Base-by-base conservation (phyloP, 2,329 filamentous ascomycete genomes). In the Blastomyces gilchristii region DNA sequence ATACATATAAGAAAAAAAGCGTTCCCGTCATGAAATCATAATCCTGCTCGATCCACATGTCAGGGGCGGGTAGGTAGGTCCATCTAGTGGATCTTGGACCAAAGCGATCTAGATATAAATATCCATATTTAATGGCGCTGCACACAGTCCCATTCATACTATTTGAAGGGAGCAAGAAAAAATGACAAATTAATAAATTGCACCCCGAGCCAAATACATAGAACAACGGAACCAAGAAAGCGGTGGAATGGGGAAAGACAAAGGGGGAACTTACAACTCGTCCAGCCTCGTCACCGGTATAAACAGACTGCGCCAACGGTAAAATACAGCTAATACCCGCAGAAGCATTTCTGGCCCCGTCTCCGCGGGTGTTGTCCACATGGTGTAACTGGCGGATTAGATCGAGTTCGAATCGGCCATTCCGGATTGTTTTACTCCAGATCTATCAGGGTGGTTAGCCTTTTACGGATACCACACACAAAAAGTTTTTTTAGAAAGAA, bases 251-350 rank as follows among this genome's bases (percentile, higher is more conserved):
- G 7, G 8, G 43, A 7, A 18, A 2, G 34, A 49, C 2, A 11
- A 22, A 28, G 31, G 34, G 31, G 22, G 39, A 84, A 4, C 87
- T 84, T 72, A 94, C 90, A 76, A 99, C 93, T 80, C 87, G 83
- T 39, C 94, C 94, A 67, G 91, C 88, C 67, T 97, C 94, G 77
- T 97, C 94, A 2, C 93, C 94, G 0, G 92, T 96, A 75, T 97
- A 97, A 11, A 97, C 86, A 65, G 87, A 83, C 66, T 88, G 87
- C 61, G 90, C 85, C 82, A 92, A 89, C 2, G 93, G 89, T 63
- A 89, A 81, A 61, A 99, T 89, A 72, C 89, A 95, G 47, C 89
- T 96, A 65, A 97, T 92, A 0, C 87, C 87, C 1, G 88, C 87
- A 50, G 69, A 72, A 63, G 79, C 80, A 66, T 82, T 82, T 7